Base-by-base conservation (phyloP, 331 rosid genomes). In the Pyrus hybrid region DNA sequence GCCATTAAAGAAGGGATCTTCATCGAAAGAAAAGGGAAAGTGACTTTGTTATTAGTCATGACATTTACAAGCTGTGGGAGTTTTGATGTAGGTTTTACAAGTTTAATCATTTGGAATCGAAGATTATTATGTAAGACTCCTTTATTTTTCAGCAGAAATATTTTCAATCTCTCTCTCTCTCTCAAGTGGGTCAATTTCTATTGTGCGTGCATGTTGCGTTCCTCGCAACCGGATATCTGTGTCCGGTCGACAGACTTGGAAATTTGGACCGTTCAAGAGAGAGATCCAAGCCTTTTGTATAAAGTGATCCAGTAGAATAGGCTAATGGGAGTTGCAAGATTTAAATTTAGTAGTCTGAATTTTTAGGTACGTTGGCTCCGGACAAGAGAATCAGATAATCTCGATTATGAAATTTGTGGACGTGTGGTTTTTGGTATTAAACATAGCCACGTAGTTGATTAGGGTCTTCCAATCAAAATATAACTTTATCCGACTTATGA, bases 21-120 rank as follows among this genome's bases (percentile, higher is more conserved):
- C 74, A 75, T 89, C 79, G 79, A 86, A 89, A 75, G 87, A 82
- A 74, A 88, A 76, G 81, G 78, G 80, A 25, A 91, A 87, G 64
- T 85, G 92, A 85, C 70, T 8, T 21, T 62, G 45, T 37, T 37
- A 22, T 20, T 68, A 13, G 8, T n/a, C 18, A 49, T 56, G 41
- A 26, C 72, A 45, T 63, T 22, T 60, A 67, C 35, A 74, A 62
- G 28, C 67, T 26, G 25, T 35, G 13, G n/a, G 63, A 49, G 64
- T 80, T 80, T 75, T 74, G 80, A 25, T 32, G 63, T 65, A 11
- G 22, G 12, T 75, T 61, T n/a, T 13, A 51, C 68, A 61, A 68
- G 75, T 45, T 77, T 6, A 37, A 5, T 74, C 54, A 33, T 28
- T 30, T 54, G 73, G 26, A 28, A 22, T 45, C 63, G 7, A 74